Base-by-base conservation (phyloP, 371 early-diverging fungal species). In the Saksenaea oblongispora region DNA sequence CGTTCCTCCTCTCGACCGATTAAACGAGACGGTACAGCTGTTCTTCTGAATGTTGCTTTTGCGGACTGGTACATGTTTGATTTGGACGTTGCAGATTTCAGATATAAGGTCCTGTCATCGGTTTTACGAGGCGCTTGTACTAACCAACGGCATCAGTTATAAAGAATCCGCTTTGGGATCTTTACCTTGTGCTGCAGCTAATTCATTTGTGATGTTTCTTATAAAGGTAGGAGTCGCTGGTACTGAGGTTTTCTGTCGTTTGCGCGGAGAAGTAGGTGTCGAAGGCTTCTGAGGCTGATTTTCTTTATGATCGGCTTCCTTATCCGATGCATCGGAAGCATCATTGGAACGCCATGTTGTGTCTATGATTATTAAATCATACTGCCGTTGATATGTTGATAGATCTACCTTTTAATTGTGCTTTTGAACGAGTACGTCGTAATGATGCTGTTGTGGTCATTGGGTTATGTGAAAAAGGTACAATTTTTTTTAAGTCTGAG, bases 1-100 rank as follows among this genome's bases (percentile, higher is more conserved):
- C 92, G 83, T 77, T 96, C 95, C 13, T 69, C 55, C 1, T 72
- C 83, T 28, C 96, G 88, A 2, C 95, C 95, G 24, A 95, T 82
- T 1, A 95, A 72, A 10, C 87, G 80, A 15, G 79, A 74, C 2
- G 92, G 91, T 9, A 82, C 78, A 4, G 86, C 77, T 28, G 87
- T 83, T 13, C 91, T 80, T 31, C 70, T 39, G 34, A 70, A 70
- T 34, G 61, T 22, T 5, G 61, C 56, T 51, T 63, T 63, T 28
- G 68, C 68, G 53, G 34, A 22, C 27, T 61, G 58, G 41, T 62
- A 67, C 34, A 66, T 39, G 28, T 57, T 57, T 14, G 22, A 47
- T 22, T 26, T 47, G 5, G 51, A 9, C 9, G 3, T 47, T 17
- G 51, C 17, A 22, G 51, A 47, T 47, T 47, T 47, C 4, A 47